Percentiles rank a stretch among this genome's conserved stretches.
phyloP scores from a whole-genome alignment of 2,329 filamentous ascomycete genomes.

The Leptographium lundbergii region DNA sequence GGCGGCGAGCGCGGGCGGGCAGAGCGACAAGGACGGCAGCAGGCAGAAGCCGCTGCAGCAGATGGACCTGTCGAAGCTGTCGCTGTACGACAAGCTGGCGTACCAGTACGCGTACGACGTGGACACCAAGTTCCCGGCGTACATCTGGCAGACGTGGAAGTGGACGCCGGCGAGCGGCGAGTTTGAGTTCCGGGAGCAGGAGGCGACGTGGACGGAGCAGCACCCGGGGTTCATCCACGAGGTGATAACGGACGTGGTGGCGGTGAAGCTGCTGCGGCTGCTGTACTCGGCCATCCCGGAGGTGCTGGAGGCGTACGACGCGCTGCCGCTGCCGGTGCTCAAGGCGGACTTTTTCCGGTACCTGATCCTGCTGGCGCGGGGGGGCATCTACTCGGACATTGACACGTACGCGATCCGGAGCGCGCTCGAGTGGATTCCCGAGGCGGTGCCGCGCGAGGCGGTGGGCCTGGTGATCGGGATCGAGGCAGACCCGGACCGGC shows the following conservation, averaged over 20 bases:
- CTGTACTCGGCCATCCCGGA: conserved; percentile 76
- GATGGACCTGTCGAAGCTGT: conserved; percentile 54
- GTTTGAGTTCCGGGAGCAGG: conserved; percentile 71
- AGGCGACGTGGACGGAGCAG: conserved; percentile 77
- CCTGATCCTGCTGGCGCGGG: conserved; percentile 49
- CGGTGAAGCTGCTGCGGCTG: conserved; percentile 67
- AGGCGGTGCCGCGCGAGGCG: conserved; percentile 59
- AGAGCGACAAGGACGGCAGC: conserved; percentile 2
- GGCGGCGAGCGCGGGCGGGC: not conserved
- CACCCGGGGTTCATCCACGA: conserved; percentile 93
- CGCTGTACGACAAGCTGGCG: conserved; percentile 66
- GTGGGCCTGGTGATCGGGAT: conserved; percentile 88
- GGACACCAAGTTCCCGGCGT: conserved; percentile 80
- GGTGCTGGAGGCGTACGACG: conserved; percentile 62
- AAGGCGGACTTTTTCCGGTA: conserved; percentile 74
- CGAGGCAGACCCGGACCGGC: conserved; percentile 86
- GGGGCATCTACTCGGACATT: conserved; percentile 73
- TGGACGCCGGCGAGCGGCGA: conserved; percentile 62
- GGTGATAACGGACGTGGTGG: conserved; percentile 86
- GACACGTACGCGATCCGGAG: conserved; percentile 79
- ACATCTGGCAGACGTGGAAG: conserved; percentile 99
- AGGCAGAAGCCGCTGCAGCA: conserved; percentile 48
- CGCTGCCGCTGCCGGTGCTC: conserved; percentile 60
- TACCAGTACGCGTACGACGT: conserved; percentile 94
- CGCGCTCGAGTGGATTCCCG: conserved; percentile 77